A percentile compares a stretch with the other conserved stretches of the same genome.
Evolutionary conservation across 2,329 filamentous ascomycete genomes (phyloP).

Genomic region (Pseudogymnoascus verrucosus): DNA sequence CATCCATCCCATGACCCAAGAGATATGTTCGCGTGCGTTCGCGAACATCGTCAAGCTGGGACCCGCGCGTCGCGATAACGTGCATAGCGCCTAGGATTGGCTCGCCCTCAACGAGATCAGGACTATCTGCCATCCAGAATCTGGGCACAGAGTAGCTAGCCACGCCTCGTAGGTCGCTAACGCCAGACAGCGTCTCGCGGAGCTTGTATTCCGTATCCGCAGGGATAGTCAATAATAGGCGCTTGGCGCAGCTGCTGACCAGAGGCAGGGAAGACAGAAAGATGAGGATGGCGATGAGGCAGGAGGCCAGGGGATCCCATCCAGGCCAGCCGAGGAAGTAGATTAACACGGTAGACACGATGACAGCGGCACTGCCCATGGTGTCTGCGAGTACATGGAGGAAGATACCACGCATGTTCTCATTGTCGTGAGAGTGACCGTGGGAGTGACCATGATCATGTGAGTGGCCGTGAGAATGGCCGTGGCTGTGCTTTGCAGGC

Average conservation of each 20-base stretch:
- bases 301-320: constrained; percentile 91
- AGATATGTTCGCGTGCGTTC: constrained; percentile 69
- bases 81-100: constrained; percentile 78
- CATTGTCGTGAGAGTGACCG: constrained; percentile 66
- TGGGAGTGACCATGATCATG: constrained; percentile 29
- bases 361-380: constrained; percentile 87
- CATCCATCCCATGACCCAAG: constrained; percentile 63
- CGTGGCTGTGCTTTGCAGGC: constrained; percentile 13
- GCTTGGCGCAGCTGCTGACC: constrained; percentile 74
- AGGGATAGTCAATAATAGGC: constrained; percentile 75
- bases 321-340: constrained; percentile 84
- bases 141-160: constrained; percentile 78
- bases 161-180: constrained; percentile 75
- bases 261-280: constrained; percentile 86
- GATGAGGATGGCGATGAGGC: constrained; percentile 86
- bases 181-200: constrained; percentile 75
- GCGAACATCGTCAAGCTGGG: constrained; percentile 74
- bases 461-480: constrained; percentile 29
- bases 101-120: constrained; percentile 28
- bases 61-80: constrained; percentile 63
- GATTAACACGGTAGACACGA: constrained; percentile 81
- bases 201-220: constrained; percentile 81
- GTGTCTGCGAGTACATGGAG: constrained; percentile 92
- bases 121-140: constrained; percentile 81
- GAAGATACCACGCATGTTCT: constrained; percentile 98